Conservation (phyloP, 345 rosid genomes). For the Lagerstroemia speciosa region DNA sequence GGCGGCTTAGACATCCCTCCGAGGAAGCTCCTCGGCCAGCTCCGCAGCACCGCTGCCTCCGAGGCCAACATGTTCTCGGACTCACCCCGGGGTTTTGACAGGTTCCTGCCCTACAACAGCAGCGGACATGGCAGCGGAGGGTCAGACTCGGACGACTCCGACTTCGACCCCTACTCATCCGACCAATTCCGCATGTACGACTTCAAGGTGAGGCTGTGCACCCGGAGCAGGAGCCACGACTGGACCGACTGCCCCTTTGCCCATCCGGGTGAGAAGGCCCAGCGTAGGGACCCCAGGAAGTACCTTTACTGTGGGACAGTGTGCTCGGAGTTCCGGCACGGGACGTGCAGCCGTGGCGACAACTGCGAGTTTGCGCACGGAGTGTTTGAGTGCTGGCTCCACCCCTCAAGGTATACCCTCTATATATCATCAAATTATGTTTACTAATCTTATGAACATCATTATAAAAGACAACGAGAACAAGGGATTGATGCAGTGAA, state of each 20-base stretch:
- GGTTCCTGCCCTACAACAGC: constrained; percentile 34
- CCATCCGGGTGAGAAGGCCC: constrained; percentile 84
- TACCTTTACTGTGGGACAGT: constrained; percentile 56
- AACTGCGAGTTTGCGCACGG: constrained; percentile 61
- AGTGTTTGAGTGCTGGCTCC: constrained; percentile 78
- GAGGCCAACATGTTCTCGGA: constrained; percentile 11
- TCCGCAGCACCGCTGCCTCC: constrained; percentile 8
- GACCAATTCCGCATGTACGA: constrained; percentile 90
- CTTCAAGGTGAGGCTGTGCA: constrained; percentile 87
- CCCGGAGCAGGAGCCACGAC: constrained; percentile 84
- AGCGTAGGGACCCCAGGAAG: constrained; percentile 69
- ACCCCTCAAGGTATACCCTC: constrained; percentile 33
- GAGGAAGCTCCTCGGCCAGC: constrained; percentile 37
- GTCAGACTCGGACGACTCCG: constrained; percentile 27
- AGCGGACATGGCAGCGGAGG: constrained; percentile 18
- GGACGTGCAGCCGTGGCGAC: constrained; percentile 58
- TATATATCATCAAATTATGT: not conserved
- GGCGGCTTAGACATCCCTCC: constrained; percentile 50
- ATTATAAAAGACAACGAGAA: too few species aligned
- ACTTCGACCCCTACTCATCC: constrained; percentile 50
- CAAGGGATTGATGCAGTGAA: too few species aligned
- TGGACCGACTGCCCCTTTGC: constrained; percentile 97
- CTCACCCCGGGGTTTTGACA: constrained; percentile 15
- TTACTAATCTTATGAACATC: not conserved
- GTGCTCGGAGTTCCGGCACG: constrained; percentile 63